Evolutionary conservation across 768 basidiomycete species (phyloP), one percentile per base, ranked within the genome.

Genomic region (Scleroderma citrinum): DNA sequence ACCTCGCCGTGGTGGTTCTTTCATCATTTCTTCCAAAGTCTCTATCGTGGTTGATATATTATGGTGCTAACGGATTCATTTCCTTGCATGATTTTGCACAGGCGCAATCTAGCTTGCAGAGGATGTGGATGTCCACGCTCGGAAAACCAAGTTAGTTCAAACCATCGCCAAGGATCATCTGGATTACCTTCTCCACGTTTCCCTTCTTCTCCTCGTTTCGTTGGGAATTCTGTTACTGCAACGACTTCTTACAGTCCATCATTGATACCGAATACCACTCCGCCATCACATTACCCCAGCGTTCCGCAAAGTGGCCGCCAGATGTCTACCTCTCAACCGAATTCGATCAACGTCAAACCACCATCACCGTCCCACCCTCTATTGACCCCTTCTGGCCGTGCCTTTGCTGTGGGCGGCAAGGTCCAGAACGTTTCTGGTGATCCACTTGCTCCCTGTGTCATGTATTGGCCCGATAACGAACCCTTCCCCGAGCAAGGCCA

Each of bases 391-490:
- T 89, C 88, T 11, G 90, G 90, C 2, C 78, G 84, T 19, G 79
- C 83, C 8, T 83, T 92, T 52, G 81, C 85, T 44, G 64, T 77
- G 20, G 87, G 88, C 48, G 90, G 89, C 10, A 80, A 80, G 54
- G 87, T 92, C 7, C 85, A 84, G 58, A 90, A 92, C 57, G 66
- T 92, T 51, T 90, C 87, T 23, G 70, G 57, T 34, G 87, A 92
- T 61, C 86, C 87, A 17, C 63, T 81, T 43, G 58, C 71, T 24
- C 85, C 89, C 3, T 89, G 89, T 57, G 75, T 90, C 69, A 83
- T 92, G 81, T 92, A 85, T 58, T 92, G 90, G 90, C 89, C 90
- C 5, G 89, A 91, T 64, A 92, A 92, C 57, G 90, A 92, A 61
- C 77, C 86, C 4, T 72, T 88, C 52, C 90, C 90, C 1, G 84